Conservation (phyloP, 257 asterid genomes). For the Solanum lycopersicoides region DNA sequence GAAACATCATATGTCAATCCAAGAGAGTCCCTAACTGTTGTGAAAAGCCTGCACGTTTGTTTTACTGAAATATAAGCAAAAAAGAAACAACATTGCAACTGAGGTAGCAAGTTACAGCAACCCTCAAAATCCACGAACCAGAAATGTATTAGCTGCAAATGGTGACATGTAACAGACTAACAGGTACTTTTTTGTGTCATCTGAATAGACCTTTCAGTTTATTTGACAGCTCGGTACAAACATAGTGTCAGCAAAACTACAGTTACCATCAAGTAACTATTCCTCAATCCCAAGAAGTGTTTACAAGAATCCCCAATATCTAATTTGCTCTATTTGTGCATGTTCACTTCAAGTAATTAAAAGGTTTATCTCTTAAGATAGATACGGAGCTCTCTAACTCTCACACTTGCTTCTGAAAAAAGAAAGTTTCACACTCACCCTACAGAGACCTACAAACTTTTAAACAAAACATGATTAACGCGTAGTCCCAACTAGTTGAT, state of each 20-base stretch:
- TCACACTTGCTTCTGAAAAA: neutral
- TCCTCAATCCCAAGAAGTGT: neutral
- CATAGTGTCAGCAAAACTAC: neutral
- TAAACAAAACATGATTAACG: neutral
- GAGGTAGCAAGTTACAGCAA: neutral
- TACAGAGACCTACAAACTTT: neutral
- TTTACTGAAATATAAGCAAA: neutral
- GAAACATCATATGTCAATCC: slow-evolving; percentile 97
- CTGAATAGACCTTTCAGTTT: neutral
- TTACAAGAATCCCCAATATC: neutral
- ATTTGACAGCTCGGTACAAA: neutral
- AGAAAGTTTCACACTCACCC: neutral
- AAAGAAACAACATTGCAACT: neutral
- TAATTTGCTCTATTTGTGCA: neutral
- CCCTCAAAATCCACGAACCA: neutral
- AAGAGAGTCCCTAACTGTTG: slow-evolving; percentile 97
- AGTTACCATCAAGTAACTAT: neutral
- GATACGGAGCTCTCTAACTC: neutral
- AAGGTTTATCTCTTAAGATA: neutral
- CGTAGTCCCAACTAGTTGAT: neutral
- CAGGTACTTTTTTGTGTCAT: neutral
- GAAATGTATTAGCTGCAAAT: neutral
- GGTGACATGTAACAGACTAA: neutral
- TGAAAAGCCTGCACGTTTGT: slow-evolving; percentile 62
- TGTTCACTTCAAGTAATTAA: neutral